Conservation (phyloP, 2,329 filamentous ascomycete genomes). For the Aspergillus intermedius region DNA sequence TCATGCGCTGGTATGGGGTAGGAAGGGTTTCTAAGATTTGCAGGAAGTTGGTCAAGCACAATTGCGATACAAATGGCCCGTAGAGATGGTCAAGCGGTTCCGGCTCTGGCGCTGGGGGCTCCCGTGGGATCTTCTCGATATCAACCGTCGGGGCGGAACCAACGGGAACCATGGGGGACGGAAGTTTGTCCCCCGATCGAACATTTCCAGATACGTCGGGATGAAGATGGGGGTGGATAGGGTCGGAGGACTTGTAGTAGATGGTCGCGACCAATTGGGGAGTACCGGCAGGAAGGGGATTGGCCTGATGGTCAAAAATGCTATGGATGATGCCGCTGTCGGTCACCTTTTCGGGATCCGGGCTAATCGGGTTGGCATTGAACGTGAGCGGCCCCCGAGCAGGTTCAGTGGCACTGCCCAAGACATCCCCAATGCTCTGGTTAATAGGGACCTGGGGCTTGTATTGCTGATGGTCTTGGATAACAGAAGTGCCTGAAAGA, state of each 20-base stretch:
- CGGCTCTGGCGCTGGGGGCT: slow-evolving; percentile 49
- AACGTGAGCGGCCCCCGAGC: slow-evolving; percentile 20
- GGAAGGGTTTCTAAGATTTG: slow-evolving; percentile 45
- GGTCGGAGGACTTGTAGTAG: slow-evolving; percentile 42
- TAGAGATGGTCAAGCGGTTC: slow-evolving; percentile 51
- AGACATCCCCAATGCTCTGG: slow-evolving; percentile 32
- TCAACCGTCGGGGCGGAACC: slow-evolving; percentile 47
- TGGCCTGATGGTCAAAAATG: slow-evolving; percentile 38
- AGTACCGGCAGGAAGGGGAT: slow-evolving; percentile 33
- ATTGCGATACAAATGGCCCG: slow-evolving; percentile 48
- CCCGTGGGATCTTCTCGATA: slow-evolving; percentile 48
- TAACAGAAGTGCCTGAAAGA: slow-evolving; percentile 38
- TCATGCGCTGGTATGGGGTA: slow-evolving; percentile 44
- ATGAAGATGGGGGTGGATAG: slow-evolving; percentile 41
- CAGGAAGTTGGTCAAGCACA: slow-evolving; percentile 52
- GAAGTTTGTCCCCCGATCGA: slow-evolving; percentile 32
- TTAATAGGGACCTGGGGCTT: slow-evolving; percentile 31
- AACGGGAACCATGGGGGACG: slow-evolving; percentile 34
- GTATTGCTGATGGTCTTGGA: slow-evolving; percentile 46
- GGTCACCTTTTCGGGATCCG: slow-evolving; percentile 35
- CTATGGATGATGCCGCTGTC: slow-evolving; percentile 43
- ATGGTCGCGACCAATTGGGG: slow-evolving; percentile 43
- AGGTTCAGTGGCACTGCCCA: slow-evolving; percentile 23
- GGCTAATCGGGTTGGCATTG: slow-evolving; percentile 31
- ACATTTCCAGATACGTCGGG: slow-evolving; percentile 39